Percentiles rank a stretch among this genome's conserved stretches.
These are phyloP conservation scores for Echria macrotheca DNA, from an alignment of 495 filamentous ascomycete genomes.

Conservation along the genomic window DNA sequence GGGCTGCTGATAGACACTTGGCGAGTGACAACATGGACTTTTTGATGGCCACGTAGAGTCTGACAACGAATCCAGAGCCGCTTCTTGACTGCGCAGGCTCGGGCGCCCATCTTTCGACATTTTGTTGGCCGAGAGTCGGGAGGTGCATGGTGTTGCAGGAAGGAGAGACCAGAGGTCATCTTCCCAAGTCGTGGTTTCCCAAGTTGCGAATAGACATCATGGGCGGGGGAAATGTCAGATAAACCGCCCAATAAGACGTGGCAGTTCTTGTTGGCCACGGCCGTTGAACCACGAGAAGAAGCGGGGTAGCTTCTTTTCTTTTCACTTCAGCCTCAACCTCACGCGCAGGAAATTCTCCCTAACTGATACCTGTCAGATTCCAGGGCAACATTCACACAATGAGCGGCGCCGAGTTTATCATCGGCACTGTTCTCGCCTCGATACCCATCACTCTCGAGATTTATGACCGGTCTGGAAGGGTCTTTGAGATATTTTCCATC, in stretches of 20 bases:
- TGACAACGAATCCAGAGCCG: conserved; percentile 4
- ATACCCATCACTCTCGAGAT: background rate
- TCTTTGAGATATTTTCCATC: background rate
- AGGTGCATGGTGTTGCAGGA: background rate
- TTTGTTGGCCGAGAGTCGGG: background rate
- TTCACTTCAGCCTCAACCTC: background rate
- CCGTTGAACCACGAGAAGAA: no score
- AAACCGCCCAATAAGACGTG: no score
- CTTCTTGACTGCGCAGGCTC: conserved; percentile 4
- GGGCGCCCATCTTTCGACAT: background rate
- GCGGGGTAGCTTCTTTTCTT: no score
- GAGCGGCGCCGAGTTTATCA: conserved; percentile 9
- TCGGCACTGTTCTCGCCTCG: background rate
- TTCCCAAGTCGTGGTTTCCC: background rate
- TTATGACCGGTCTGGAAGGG: background rate
- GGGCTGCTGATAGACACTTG: background rate
- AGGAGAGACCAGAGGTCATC: background rate
- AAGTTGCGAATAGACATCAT: background rate
- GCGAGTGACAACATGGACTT: background rate
- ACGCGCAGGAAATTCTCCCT: background rate
- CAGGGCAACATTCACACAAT: background rate
- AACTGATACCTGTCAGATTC: no score
- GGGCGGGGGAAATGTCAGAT: no score
- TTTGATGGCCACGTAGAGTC: background rate
- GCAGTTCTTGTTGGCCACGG: no score